Evolutionary conservation across 169 alveolate species (phyloP), one percentile per base, ranked within the genome.

Genomic region (Plasmodium chabaudi): DNA sequence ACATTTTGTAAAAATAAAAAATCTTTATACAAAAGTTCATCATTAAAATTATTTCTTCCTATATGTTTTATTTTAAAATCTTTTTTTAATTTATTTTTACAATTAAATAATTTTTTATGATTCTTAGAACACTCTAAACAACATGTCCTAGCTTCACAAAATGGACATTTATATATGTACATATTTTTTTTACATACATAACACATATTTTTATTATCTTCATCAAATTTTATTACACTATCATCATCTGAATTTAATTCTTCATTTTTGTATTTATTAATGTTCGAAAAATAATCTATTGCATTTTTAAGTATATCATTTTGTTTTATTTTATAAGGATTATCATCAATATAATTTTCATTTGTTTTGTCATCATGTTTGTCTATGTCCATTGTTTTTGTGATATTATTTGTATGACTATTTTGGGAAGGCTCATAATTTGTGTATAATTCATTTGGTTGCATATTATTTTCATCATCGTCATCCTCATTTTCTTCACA

Each of bases 71-170:
- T 17, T 61, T 75, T 75, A 1, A 75, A 60, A 15, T 55, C 63
- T 60, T 75, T 75, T 75, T 75, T 75, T 64, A 75, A 75, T 25
- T 75, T 75, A 61, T 75, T 61, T 46, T 23, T 61, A 17, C 88
- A 75, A 5, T 75, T 51, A 61, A 61, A 61, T 1, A 75, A 5
- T 23, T 47, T 75, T 75, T 75, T 75, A 65, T 75, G 88, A 21
- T 13, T 55, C 53, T 75, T 75, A 46, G 72, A 65, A 75, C 88
- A 75, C 7, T 12, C 27, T 55, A 75, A 67, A 23, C 70, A 75
- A 23, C 88, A 75, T 12, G 73, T n/a, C 0, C 17, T 25, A 0
- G 42, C 55, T 47, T 75, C 88, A 61, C 88, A 75, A 65, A 55
- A 75, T 23, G 88, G 88, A 13, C 88, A 75, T 47, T 61, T 75